Base-by-base conservation (phyloP, 2,329 filamentous ascomycete genomes). In the Fusarium sp. region DNA sequence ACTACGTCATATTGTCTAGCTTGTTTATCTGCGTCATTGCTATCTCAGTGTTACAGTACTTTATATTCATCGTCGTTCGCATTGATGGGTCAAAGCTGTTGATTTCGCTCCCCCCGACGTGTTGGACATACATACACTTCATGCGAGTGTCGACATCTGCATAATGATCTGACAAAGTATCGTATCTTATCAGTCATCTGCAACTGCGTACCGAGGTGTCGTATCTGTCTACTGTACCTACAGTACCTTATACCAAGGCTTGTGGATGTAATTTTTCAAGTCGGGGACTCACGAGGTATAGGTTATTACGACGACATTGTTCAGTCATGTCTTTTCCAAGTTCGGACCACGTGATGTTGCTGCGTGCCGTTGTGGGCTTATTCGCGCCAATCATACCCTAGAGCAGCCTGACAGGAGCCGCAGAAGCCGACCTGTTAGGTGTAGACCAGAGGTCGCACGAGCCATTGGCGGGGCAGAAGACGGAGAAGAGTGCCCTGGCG, bases 381-480 rank as follows among this genome's bases (percentile, higher is more conserved):
- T 55, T 63, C 37, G 20, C 45, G 54, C 72, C 72, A 74, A 74
- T 74, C 72, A 74, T 25, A 54, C 29, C 29, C 32, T 34, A 47
- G 34, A n/a, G 30, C 16, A 46, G 45, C 46, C 46, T 66, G 60
- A 60, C 68, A 65, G 62, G 57, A 64, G 57, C 61, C 72, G 68
- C 72, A 70, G 56, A 57, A 59, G 62, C 67, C 69, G 49, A 53
- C 49, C 45, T 27, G 45, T 47, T 47, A 47, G 45, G 66, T 37
- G 34, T 55, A 63, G 58, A 40, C 42, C 25, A 49, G 44, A 48
- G 25, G 46, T 65, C 53, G 59, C 67, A 69, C 68, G 64, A 71
- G 59, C 64, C 59, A 61, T 55, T 66, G 61, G 63, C 63, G 61
- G 63, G 70, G 72, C 70, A 67, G 64, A 57, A 64, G 63, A 69